These are phyloP conservation scores for Liquidambar formosana DNA, from an alignment of 164 flowering plant genomes.

Conservation along the genomic window DNA sequence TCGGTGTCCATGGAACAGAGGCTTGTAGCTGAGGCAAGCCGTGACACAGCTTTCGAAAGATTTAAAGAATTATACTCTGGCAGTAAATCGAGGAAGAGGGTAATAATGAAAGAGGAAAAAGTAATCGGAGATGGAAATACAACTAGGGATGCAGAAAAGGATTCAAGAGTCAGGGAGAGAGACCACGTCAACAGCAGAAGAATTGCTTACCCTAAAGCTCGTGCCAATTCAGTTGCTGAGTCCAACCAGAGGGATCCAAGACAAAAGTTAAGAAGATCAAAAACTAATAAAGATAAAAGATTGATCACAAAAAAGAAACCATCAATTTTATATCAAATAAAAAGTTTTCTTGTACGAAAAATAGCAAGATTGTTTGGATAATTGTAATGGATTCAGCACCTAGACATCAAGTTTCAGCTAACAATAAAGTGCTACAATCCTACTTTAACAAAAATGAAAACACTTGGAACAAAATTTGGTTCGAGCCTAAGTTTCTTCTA, in stretches of 20 bases:
- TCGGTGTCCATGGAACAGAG: conserved; percentile 46
- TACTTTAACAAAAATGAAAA: background rate
- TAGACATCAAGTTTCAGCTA: conserved; percentile 4
- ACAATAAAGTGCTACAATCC: background rate
- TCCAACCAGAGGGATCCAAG: background rate
- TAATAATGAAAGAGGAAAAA: background rate
- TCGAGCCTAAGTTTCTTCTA: conserved; percentile 4
- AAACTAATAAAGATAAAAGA: conserved; percentile 13
- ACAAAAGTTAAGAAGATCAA: conserved; percentile 17
- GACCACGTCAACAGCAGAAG: conserved; percentile 6
- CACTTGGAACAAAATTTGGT: conserved; percentile 6
- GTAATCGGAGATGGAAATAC: conserved; percentile 4
- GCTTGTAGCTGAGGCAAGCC: conserved; percentile 34
- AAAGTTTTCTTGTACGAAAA: conserved; percentile 20
- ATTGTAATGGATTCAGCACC: conserved; percentile 2
- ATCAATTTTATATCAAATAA: conserved; percentile 29
- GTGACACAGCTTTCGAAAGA: conserved; percentile 34
- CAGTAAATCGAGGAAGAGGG: conserved; percentile 13
- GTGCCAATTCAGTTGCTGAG: too few relatives aligned
- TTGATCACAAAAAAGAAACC: conserved; percentile 24
- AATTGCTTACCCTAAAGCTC: conserved; percentile 11
- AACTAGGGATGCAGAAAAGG: conserved; percentile 4
- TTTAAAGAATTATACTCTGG: conserved; percentile 18
- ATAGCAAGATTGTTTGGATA: conserved; percentile 25
- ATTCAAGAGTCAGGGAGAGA: conserved; percentile 1